A percentile compares a stretch with the other conserved stretches of the same genome.
Evolutionary conservation across 352 stramenopile species (phyloP).

Genomic region (Phytopythium cucurbitacearum): DNA sequence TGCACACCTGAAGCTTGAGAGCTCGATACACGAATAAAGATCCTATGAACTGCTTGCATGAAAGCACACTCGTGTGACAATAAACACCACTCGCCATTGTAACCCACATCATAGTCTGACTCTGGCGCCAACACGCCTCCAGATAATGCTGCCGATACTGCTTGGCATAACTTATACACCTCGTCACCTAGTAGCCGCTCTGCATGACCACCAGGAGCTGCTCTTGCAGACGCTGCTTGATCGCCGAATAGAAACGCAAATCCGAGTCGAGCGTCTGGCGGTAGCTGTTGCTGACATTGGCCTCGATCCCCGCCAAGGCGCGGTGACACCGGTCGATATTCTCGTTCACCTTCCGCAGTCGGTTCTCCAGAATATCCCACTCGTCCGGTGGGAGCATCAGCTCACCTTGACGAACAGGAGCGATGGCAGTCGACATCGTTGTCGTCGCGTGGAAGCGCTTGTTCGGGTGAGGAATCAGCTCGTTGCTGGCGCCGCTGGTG

Average conservation of each 20-base stretch:
- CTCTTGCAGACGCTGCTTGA: slow-evolving; percentile 72
- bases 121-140: no score
- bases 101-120: no score
- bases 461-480: slow-evolving; percentile 40
- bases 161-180: slow-evolving; percentile 1
- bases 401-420: slow-evolving; percentile 23
- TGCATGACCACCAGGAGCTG: slow-evolving; percentile 71
- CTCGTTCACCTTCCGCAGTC: slow-evolving; percentile 64
- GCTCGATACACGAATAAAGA: no score
- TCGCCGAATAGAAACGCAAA: slow-evolving; percentile 64
- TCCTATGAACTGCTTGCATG: no score
- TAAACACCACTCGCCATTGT: no score
- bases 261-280: slow-evolving; percentile 57
- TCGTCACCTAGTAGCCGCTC: slow-evolving; percentile 36
- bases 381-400: slow-evolving; percentile 53
- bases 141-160: no score
- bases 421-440: slow-evolving; percentile 42
- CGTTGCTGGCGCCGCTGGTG: background rate
- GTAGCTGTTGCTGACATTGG: slow-evolving; percentile 45
- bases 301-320: slow-evolving; percentile 36
- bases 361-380: slow-evolving; percentile 59
- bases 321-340: slow-evolving; percentile 62
- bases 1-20: no score
- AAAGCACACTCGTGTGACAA: no score
- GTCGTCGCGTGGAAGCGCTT: slow-evolving; percentile 33